Evolutionary conservation across 2,329 filamentous ascomycete species (phyloP).

Genomic region (Colletotrichum somersetense): DNA sequence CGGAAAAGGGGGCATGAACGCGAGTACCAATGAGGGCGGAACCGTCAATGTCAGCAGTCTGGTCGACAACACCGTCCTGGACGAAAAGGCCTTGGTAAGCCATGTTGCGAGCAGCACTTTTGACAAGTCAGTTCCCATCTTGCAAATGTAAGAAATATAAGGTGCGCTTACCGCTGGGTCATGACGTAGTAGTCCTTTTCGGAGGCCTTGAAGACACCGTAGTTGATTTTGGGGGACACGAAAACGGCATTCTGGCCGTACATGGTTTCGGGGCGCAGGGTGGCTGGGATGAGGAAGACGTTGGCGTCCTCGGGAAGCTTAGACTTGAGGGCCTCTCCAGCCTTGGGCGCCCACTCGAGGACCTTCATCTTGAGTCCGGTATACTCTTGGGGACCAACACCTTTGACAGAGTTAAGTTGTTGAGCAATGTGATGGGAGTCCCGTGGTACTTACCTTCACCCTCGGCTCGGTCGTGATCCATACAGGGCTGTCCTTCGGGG

Average conservation of each 20-base stretch:
- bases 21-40: constrained; percentile 88
- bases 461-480: constrained; percentile 62
- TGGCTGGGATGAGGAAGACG: constrained; percentile 92
- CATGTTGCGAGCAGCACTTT: constrained; percentile 88
- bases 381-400: constrained; percentile 64
- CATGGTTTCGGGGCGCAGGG: constrained; percentile 96
- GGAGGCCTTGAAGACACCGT: constrained; percentile 86
- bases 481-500: constrained; percentile 66
- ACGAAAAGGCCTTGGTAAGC: constrained; percentile 91
- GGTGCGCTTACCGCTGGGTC: constrained; percentile 72
- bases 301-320: constrained; percentile 84
- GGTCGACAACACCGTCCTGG: constrained; percentile 79
- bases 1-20: constrained; percentile 88
- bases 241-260: constrained; percentile 98
- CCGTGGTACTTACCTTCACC: constrained; percentile 52
- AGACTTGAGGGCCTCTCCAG: constrained; percentile 77
- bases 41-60: constrained; percentile 81
- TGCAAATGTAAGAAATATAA: no score
- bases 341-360: constrained; percentile 86
- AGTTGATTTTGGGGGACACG: constrained; percentile 88
- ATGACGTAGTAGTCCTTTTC: constrained; percentile 86
- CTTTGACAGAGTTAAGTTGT: neutral
- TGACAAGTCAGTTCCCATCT: neutral
- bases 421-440: no score
- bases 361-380: constrained; percentile 92